Evolutionary conservation across 2,329 filamentous ascomycete species (phyloP), one percentile per base, ranked within the genome.

Genomic region (Colletotrichum sp.): DNA sequence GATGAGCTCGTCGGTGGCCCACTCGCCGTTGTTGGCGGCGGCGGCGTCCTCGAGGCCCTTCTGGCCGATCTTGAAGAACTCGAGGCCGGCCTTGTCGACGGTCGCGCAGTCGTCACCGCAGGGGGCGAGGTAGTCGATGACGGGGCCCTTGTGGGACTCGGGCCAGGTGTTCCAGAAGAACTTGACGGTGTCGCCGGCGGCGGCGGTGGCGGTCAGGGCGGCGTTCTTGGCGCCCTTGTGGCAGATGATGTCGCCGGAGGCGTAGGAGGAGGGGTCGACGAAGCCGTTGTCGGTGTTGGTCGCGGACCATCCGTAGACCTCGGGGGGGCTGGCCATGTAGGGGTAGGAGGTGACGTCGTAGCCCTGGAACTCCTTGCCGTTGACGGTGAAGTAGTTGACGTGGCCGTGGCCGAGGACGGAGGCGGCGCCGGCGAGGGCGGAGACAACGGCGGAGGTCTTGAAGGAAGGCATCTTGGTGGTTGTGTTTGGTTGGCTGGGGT

Each of bases 121-220:
- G 77, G 87, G 86, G 74, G 91, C 91, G 48, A 93, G 84, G 85
- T 93, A 93, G 81, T 89, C 88, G 78, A 92, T 87, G 78, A 93
- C 87, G 22, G 91, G 91, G 3, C 91, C 91, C 78, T 92, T 87
- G 85, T 94, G 88, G 70, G 87, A 89, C 12, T 89, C 86, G n/a
- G 93, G 92, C 93, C 93, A 94, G 18, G 86, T 85, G 74, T 87
- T 90, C 93, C 93, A 94, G 79, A 91, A 87, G 65, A 94, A 83
- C 74, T 89, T 85, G 78, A 94, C 82, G 10, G 86, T 86, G 77
- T 86, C 86, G 76, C 93, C 93, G 16, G 92, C 93, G n/a, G 87
- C 85, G 48, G 93, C 89, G 4, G 79, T 79, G 39, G 86, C 84
- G 22, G 84, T 84, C 70, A 84, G 82, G 52, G 82, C 75, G 12